These are phyloP conservation scores for Ascosphaera aggregata DNA, from an alignment of 2,329 filamentous ascomycete species.

Conservation along the genomic window DNA sequence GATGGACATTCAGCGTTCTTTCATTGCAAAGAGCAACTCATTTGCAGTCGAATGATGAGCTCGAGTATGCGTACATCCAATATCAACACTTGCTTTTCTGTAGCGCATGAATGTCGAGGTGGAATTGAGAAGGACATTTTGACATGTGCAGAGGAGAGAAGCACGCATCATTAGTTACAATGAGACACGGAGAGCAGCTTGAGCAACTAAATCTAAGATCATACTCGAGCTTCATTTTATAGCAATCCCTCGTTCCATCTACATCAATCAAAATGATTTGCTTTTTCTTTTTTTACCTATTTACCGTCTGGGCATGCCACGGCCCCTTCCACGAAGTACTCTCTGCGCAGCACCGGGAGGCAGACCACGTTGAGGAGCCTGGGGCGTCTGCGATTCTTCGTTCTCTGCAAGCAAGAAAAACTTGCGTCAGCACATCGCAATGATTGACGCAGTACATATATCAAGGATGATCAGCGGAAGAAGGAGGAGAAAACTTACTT, in stretches of 20 bases:
- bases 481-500: constrained; percentile 26
- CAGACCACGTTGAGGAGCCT: constrained; percentile 52
- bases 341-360: constrained; percentile 72
- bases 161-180: no score
- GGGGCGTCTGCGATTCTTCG: constrained; percentile 70
- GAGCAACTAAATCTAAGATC: neutral
- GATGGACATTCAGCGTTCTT: no score
- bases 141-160: no score
- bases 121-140: no score
- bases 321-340: constrained; percentile 58
- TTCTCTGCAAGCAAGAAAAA: constrained; percentile 32
- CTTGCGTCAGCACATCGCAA: constrained; percentile 1
- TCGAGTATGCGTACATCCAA: no score
- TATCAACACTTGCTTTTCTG: no score
- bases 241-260: neutral
- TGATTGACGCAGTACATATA: neutral
- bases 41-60: no score
- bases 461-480: constrained; percentile 5
- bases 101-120: no score
- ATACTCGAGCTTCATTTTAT: neutral
- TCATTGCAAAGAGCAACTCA: no score
- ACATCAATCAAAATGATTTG: neutral
- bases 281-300: constrained; percentile 1
- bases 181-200: no score
- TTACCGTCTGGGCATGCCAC: constrained; percentile 73